A percentile compares a stretch with the other conserved stretches of the same genome.
Conservation (phyloP, 352 stramenopile species). For the Phytophthora litchii region DNA sequence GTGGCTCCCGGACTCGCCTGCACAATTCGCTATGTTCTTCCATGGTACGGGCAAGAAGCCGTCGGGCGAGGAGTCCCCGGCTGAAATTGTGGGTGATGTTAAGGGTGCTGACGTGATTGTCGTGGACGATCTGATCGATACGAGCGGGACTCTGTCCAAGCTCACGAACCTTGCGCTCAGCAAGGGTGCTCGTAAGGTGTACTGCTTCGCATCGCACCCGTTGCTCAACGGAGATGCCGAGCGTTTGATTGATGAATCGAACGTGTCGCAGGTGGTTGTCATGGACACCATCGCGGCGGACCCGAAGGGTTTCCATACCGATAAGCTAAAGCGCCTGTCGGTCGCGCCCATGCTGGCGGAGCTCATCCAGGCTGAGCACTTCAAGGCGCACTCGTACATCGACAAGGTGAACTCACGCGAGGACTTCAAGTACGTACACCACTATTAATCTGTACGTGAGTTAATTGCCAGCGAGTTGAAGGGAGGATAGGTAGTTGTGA, state of each 20-base stretch:
- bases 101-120: conserved; percentile 91
- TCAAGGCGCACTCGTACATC: conserved; percentile 91
- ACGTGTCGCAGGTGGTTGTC: conserved; percentile 87
- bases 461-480: conserved; percentile 11
- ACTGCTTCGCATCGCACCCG: conserved; percentile 91
- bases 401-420: conserved; percentile 84
- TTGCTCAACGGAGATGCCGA: conserved; percentile 89
- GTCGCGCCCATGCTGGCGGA: conserved; percentile 90
- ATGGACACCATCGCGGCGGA: conserved; percentile 90
- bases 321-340: conserved; percentile 90
- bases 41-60: conserved; percentile 63
- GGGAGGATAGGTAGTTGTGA: conserved; percentile 27
- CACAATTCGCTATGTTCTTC: conserved; percentile 86
- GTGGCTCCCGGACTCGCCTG: conserved; percentile 82
- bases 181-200: conserved; percentile 87
- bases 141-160: conserved; percentile 79
- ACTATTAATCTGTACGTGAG: conserved; percentile 55
- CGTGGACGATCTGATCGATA: conserved; percentile 93
- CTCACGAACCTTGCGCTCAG: conserved; percentile 83
- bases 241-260: conserved; percentile 82
- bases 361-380: conserved; percentile 91
- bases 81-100: conserved; percentile 90
- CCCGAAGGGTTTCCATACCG: conserved; percentile 59
- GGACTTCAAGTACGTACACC: conserved; percentile 88
- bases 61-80: conserved; percentile 59